These are phyloP conservation scores for Xylaria curta DNA, from an alignment of 495 filamentous ascomycete species.

Conservation along the genomic window DNA sequence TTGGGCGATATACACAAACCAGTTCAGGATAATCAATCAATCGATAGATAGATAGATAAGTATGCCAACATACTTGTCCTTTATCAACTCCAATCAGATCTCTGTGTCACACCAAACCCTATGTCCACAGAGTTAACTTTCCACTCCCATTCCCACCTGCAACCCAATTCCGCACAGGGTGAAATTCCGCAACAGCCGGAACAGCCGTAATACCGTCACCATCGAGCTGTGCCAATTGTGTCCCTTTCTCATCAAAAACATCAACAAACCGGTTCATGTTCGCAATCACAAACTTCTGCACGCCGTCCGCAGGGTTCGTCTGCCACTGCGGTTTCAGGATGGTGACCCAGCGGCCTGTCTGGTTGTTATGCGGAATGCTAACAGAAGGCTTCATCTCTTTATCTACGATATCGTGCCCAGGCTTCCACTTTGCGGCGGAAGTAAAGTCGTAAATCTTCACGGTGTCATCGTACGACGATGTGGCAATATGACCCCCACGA, in stretches of 20 bases:
- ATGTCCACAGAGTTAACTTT: conserved; percentile 92
- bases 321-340: conserved; percentile 97
- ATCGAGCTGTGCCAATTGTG: conserved; percentile 89
- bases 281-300: conserved; percentile 88
- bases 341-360: conserved; percentile 79
- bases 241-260: conserved; percentile 77
- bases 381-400: conserved; percentile 71
- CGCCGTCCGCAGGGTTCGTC: conserved; percentile 70
- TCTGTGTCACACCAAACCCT: conserved; percentile 30
- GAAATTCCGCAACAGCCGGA: conserved; percentile 89
- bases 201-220: conserved; percentile 92
- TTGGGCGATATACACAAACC: not conserved
- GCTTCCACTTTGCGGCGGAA: conserved; percentile 66
- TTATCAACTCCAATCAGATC: not conserved
- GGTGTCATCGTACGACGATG: conserved; percentile 91
- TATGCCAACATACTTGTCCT: not conserved
- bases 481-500: conserved; percentile 80
- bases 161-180: conserved; percentile 88
- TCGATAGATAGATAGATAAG: not conserved
- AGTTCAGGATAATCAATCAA: not conserved
- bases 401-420: conserved; percentile 63
- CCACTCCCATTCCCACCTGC: conserved; percentile 91
- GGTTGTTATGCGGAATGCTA: conserved; percentile 87
- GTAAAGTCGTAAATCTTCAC: conserved; percentile 88
- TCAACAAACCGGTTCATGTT: conserved; percentile 99